Evolutionary conservation across 306 rosid genomes (phyloP), one percentile per base, ranked within the genome.

Genomic region (Ammopiptanthus mongolicus): DNA sequence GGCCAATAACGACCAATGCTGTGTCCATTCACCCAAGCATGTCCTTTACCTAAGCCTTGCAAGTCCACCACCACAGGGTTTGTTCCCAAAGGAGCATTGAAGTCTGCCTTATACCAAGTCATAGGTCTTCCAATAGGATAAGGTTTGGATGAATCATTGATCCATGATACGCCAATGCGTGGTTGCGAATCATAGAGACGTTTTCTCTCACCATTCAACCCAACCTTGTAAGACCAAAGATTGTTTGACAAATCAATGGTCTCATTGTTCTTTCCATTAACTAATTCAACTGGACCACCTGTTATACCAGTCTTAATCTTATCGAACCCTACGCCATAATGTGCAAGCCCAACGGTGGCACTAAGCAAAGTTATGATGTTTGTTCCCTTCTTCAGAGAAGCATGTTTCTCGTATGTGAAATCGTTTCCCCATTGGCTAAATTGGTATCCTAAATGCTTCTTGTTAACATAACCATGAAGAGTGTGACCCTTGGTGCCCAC

Each of bases 1-100:
- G 82, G 59, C 77, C 77, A 71, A 34, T 48, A 70, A 19, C 82
- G 63, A 5, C 82, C 77, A 25, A 78, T 70, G 28, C 73, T 70
- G 1, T 37, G 15, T 5, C 82, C 82, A 47, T 78, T 78, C 21
- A 48, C 55, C 55, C 77, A 78, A 11, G 77, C 82, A 10, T 78
- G 77, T 6, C 82, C 82, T 14, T 48, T 48, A 48, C 55, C 78
- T 67, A 71, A 15, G 11, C 82, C 78, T 44, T 36, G 29, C 59
- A 78, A 78, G 17, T 71, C 82, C 36, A 71, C 65, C 29, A 63
- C 82, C 15, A 63, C 82, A 7, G 78, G 82, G n/a, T 71, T 71
- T 1, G 41, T 64, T 2, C 73, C 78, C 0, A 28, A 25, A 34
- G 67, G 82, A 6, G 77, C 8, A 4, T 71, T 51, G 53, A 71